These are phyloP conservation scores for Prunus campanulata DNA, from an alignment of 306 rosid genomes.

Conservation along the genomic window DNA sequence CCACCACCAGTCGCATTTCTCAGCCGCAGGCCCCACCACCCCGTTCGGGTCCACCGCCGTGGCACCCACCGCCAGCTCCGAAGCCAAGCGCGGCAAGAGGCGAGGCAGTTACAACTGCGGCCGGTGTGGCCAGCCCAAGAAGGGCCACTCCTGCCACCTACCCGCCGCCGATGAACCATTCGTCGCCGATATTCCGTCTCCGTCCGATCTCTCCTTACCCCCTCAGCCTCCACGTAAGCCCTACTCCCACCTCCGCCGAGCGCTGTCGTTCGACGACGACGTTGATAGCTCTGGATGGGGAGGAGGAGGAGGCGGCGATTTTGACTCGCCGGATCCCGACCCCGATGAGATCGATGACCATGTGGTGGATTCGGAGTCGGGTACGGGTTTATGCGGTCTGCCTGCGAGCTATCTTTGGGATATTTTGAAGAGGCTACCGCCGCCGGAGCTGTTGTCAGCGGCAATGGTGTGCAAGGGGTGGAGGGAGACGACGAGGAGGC, in stretches of 20 bases:
- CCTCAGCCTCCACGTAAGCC: slow-evolving; percentile 35
- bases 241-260: slow-evolving; percentile 61
- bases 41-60: slow-evolving; percentile 20
- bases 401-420: slow-evolving; percentile 74
- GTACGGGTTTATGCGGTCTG: slow-evolving; percentile 42
- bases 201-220: slow-evolving; percentile 23
- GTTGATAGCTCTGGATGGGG: slow-evolving; percentile 30
- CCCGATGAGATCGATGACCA: slow-evolving; percentile 11
- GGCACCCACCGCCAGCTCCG: slow-evolving; percentile 10
- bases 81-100: slow-evolving; percentile 49
- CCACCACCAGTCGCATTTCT: slow-evolving; percentile 29
- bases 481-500: slow-evolving; percentile 64
- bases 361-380: slow-evolving; percentile 29
- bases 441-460: slow-evolving; percentile 66
- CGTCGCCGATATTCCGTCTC: slow-evolving; percentile 21
- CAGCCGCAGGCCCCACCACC: slow-evolving; percentile 19
- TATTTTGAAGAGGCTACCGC: slow-evolving; percentile 71
- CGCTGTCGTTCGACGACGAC: slow-evolving; percentile 78
- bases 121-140: slow-evolving; percentile 85
- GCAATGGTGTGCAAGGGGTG: slow-evolving; percentile 83
- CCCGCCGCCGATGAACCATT: slow-evolving; percentile 22
- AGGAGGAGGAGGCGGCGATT: slow-evolving; percentile 12
- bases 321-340: slow-evolving; percentile 24
- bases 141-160: slow-evolving; percentile 69
- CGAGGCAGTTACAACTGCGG: slow-evolving; percentile 91